Conservation (phyloP, 768 basidiomycete species). For the Phlegmacium glaucopus region DNA sequence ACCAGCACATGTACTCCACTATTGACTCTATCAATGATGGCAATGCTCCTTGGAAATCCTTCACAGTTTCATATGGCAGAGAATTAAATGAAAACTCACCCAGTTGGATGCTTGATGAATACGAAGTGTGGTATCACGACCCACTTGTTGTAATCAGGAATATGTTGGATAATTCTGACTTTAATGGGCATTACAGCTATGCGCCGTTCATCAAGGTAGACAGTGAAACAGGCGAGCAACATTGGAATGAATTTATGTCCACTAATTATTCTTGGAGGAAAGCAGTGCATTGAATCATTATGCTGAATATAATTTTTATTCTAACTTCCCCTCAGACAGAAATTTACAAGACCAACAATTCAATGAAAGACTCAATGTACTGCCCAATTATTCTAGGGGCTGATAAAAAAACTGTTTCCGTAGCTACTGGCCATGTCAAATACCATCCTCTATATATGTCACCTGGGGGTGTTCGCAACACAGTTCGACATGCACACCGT, state of each 20-base stretch:
- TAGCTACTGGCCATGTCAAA: conserved; percentile 10
- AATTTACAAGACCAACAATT: background rate
- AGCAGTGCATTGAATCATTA: conserved; percentile 14
- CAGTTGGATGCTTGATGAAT: conserved; percentile 16
- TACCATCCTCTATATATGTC: conserved; percentile 13
- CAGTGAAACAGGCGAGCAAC: too few relatives aligned
- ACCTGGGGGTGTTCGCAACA: conserved; percentile 10
- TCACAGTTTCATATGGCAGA: conserved; percentile 7
- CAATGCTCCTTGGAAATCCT: conserved; percentile 1
- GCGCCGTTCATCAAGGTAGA: conserved; percentile 19
- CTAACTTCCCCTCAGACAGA: background rate
- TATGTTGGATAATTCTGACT: conserved; percentile 26
- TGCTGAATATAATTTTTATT: background rate
- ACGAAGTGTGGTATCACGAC: conserved; percentile 23
- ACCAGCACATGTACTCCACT: conserved; percentile 14
- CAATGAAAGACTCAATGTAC: conserved; percentile 9
- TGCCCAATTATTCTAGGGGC: conserved; percentile 12
- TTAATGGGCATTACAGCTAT: conserved; percentile 20
- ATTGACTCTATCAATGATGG: conserved; percentile 20
- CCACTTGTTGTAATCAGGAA: conserved; percentile 17
- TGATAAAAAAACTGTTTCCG: conserved; percentile 15
- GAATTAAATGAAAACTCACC: conserved; percentile 7
- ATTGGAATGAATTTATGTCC: conserved; percentile 30
- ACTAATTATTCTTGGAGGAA: conserved; percentile 26
- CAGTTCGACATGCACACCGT: conserved; percentile 1